These are phyloP conservation scores for Phialemonium atrogriseum DNA, from an alignment of 2,329 filamentous ascomycete genomes.

Conservation along the genomic window DNA sequence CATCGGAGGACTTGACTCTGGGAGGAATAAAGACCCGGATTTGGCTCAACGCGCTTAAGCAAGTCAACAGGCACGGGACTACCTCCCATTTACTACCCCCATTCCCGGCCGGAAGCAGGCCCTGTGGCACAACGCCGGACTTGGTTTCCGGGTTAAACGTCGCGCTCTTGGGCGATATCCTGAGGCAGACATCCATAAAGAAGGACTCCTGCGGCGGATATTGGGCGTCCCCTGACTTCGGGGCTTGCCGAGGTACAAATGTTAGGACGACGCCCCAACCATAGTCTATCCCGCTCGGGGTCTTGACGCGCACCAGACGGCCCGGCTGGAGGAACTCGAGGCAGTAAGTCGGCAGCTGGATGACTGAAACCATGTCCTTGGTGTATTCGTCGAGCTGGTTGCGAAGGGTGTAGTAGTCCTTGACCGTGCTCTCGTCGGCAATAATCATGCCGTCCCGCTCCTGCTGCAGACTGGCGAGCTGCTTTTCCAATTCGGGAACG, in stretches of 20 bases:
- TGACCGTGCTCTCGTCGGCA: slow-evolving; percentile 77
- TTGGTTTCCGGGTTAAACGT: slow-evolving; percentile 30
- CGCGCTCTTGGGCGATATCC: slow-evolving; percentile 42
- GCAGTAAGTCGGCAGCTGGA: slow-evolving; percentile 85
- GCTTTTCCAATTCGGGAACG: slow-evolving; percentile 74
- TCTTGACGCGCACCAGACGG: slow-evolving; percentile 80
- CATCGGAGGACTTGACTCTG: slow-evolving; percentile 60
- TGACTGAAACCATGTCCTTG: slow-evolving; percentile 83
- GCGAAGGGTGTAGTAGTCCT: slow-evolving; percentile 87
- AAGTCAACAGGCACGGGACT: slow-evolving; percentile 78
- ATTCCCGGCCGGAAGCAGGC: slow-evolving; percentile 55
- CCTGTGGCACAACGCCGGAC: slow-evolving; percentile 47
- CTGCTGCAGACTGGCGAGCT: slow-evolving; percentile 69
- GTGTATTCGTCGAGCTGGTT: slow-evolving; percentile 77
- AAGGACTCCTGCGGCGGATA: slow-evolving; percentile 67
- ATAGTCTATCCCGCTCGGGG: slow-evolving; percentile 68
- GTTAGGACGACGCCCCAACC: slow-evolving; percentile 90
- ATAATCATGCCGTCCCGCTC: slow-evolving; percentile 68
- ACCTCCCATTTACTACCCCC: slow-evolving; percentile 68
- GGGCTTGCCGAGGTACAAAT: slow-evolving; percentile 55
- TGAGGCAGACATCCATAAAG: slow-evolving; percentile 74
- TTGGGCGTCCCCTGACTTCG: slow-evolving; percentile 61
- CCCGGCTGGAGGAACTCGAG: slow-evolving; percentile 78
- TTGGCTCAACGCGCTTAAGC: slow-evolving; percentile 76
- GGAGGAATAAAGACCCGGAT: slow-evolving; percentile 76